Evolutionary conservation across 78 protist species (phyloP).

Genomic region (Chrysochromulina parva): DNA sequence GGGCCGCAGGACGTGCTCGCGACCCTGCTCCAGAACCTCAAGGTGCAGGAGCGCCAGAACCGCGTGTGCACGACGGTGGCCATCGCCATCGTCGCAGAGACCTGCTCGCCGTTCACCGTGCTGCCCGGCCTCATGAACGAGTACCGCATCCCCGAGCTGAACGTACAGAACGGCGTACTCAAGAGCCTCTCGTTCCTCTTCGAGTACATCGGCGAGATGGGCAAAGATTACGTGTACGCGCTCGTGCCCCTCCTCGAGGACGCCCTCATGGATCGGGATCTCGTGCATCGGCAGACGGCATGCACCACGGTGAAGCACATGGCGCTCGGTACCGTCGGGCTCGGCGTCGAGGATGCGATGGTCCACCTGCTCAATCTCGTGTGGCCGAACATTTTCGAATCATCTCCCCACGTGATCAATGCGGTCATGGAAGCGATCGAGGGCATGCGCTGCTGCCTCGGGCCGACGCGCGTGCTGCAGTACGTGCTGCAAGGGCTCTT

Average conservation of each 20-base stretch:
- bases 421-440: constrained; percentile 97
- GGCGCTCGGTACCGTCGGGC: constrained; percentile 84
- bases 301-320: constrained; percentile 75
- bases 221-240: constrained; percentile 92
- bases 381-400: constrained; percentile 99
- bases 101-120: constrained; percentile 96
- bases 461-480: constrained; percentile 84
- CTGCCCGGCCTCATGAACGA: constrained; percentile 98
- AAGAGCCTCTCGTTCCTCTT: constrained; percentile 96
- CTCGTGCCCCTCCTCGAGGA: constrained; percentile 96
- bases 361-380: constrained; percentile 95
- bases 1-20: constrained; percentile 98
- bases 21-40: constrained; percentile 95
- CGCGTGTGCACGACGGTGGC: constrained; percentile 99
- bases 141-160: constrained; percentile 97
- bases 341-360: constrained; percentile 95
- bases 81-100: constrained; percentile 98
- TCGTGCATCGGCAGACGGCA: constrained; percentile 97
- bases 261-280: constrained; percentile 97
- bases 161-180: constrained; percentile 98
- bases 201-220: constrained; percentile 96
- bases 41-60: constrained; percentile 96
- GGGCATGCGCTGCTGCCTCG: constrained; percentile 91
- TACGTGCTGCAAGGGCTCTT: constrained; percentile 76
- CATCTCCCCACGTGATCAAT: constrained; percentile 96